Percentiles rank a stretch among this genome's conserved stretches.
phyloP scores from a whole-genome alignment of 2,329 filamentous ascomycete species.

The Ophiocordyceps camponoti-rufipedis region DNA sequence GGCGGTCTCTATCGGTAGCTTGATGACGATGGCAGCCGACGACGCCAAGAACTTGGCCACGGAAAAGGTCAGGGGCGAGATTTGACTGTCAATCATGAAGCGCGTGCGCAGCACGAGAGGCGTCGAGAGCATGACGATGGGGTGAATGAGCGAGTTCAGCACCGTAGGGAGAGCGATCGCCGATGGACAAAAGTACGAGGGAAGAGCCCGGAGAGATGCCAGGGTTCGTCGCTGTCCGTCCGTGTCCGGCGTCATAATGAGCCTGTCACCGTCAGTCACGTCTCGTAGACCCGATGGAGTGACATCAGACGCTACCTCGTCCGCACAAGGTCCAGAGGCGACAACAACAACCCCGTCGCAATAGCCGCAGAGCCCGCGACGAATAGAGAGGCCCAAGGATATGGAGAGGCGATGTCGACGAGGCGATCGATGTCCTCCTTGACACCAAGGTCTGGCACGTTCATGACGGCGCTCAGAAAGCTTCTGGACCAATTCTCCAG shows the following conservation, averaged over 20 bases:
- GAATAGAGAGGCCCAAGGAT: constrained; percentile 63
- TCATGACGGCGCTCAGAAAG: constrained; percentile 76
- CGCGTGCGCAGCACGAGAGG: constrained; percentile 76
- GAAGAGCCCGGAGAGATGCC: constrained; percentile 57
- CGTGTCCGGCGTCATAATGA: constrained; percentile 70
- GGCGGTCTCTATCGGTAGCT: constrained; percentile 82
- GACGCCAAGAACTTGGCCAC: constrained; percentile 68
- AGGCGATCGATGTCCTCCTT: constrained; percentile 63
- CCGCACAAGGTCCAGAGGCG: constrained; percentile 77
- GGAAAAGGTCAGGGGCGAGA: constrained; percentile 67
- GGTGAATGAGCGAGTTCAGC: constrained; percentile 70
- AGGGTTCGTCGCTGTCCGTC: constrained; percentile 61
- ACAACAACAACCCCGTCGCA: constrained; percentile 61
- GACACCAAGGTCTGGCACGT: constrained; percentile 68
- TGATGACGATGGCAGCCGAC: constrained; percentile 63
- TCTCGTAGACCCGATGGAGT: neutral
- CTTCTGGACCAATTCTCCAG: constrained; percentile 86
- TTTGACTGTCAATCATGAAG: constrained; percentile 63
- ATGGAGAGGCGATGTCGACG: constrained; percentile 54
- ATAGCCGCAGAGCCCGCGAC: constrained; percentile 48
- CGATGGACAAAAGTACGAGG: constrained; percentile 55
- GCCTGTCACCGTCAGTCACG: constrained; percentile 24
- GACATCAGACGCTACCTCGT: constrained; percentile 31
- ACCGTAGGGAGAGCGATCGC: constrained; percentile 67
- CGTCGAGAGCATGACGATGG: constrained; percentile 62